Evolutionary conservation across 2,329 filamentous ascomycete species (phyloP).

Genomic region (Ophiosphaerella korrae): DNA sequence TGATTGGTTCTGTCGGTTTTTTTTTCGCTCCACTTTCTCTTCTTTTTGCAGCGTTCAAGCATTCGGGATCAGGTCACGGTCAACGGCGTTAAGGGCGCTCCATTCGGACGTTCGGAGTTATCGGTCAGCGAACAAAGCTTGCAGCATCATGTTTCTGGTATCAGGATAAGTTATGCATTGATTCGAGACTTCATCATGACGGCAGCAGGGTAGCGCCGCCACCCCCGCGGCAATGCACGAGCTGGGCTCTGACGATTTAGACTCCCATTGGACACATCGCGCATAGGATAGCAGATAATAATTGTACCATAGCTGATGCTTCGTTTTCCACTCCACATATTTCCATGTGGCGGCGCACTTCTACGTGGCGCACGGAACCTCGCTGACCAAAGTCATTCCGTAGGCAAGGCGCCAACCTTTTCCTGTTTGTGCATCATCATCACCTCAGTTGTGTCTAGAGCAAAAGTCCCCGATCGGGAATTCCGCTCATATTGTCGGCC

Average conservation of each 20-base stretch:
- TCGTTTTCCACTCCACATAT: too few species aligned
- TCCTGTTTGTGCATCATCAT: background rate
- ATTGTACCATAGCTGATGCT: conserved; percentile 3
- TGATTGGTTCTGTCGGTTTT: conserved; percentile 23
- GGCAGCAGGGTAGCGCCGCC: conserved; percentile 6
- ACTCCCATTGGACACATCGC: background rate
- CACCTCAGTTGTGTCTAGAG: background rate
- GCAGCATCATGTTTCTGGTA: conserved; percentile 13
- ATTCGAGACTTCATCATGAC: conserved; percentile 35
- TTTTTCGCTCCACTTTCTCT: conserved; percentile 23
- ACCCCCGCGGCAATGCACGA: background rate
- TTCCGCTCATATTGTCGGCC: conserved; percentile 23
- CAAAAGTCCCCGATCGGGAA: conserved; percentile 16
- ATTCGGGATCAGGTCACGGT: conserved; percentile 15
- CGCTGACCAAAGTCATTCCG: conserved; percentile 8
- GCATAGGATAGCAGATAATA: conserved; percentile 6
- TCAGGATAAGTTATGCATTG: conserved; percentile 10
- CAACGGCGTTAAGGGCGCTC: conserved; percentile 10
- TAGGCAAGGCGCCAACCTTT: too few species aligned
- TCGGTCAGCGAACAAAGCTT: conserved; percentile 7
- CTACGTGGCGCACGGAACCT: background rate
- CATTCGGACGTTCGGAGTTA: conserved; percentile 4
- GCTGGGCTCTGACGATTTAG: background rate
- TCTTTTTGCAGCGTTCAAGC: conserved; percentile 40
- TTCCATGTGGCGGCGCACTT: too few species aligned